Base-by-base conservation (phyloP, 495 filamentous ascomycete species). In the Evernia prunastri region DNA sequence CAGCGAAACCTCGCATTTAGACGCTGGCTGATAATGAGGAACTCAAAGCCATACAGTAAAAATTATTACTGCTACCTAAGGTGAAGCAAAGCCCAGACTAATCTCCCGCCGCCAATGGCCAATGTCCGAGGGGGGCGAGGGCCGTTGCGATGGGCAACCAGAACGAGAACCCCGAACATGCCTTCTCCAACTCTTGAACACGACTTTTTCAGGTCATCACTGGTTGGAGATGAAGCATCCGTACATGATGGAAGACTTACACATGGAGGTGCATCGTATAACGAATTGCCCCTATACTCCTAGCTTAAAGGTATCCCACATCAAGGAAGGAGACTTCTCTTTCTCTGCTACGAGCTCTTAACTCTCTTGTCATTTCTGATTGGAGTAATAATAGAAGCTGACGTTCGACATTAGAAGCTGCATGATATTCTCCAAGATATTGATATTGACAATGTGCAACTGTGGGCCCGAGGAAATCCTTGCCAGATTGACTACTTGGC, bases 121-220 rank as follows among this genome's bases (percentile, higher is more conserved):
- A n/a, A n/a, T n/a, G n/a, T n/a, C n/a, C n/a, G 36, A 37, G 36
- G 6, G 7, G 36, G 12, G 36, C 36, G 6, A 37, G 6, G 6
- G 36, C 20, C 51, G 51, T 54, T 54, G 51, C 51, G 27, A 35
- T 54, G 29, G 51, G 51, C 51, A 54, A 54, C 51, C 51, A 33
- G 29, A 3, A 29, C 7, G 7, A n/a, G 29, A 31, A 17, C 0
- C 0, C 49, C 5, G 49, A 10, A 25, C 12, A 25, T 3, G 31
- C 11, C 25, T 20, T 8, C 47, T 51, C 47, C 5, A 18, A 17
- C 27, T 31, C 4, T 31, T 53, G 15, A 31, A 29, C 29, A 54
- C 29, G 17, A 33, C 18, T 18, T 31, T 13, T 20, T 29, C 4
- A 10, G 5, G 27, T 96, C 75, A 71, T 96, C 90, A 75, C 96